Percentiles rank a stretch among this genome's conserved stretches.
These are phyloP conservation scores for Candolleomyces efflorescens DNA, from an alignment of 768 basidiomycete species.

Conservation along the genomic window DNA sequence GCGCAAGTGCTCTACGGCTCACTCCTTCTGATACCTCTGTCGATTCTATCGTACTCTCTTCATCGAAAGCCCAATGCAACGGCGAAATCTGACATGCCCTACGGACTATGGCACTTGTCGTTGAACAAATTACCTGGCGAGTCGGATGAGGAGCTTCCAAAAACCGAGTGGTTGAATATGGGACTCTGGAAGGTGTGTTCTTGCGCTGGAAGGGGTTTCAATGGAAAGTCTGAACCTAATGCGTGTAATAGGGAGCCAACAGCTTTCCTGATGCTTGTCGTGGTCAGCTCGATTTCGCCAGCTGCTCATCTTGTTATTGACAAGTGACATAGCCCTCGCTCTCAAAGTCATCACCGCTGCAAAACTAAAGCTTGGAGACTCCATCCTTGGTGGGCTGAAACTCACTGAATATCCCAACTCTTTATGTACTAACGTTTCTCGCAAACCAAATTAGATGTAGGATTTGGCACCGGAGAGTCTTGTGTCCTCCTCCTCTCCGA, in stretches of 20 bases:
- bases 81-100: slow-evolving; percentile 22
- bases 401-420: too few species aligned
- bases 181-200: slow-evolving; percentile 58
- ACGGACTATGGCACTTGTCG: slow-evolving; percentile 53
- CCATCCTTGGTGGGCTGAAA: slow-evolving; percentile 47
- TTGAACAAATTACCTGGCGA: slow-evolving; percentile 43
- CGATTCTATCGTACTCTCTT: background rate
- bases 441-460: slow-evolving; percentile 44
- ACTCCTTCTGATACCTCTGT: background rate
- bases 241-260: slow-evolving; percentile 33
- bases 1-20: background rate
- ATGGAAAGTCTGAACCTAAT: background rate
- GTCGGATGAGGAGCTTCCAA: slow-evolving; percentile 24
- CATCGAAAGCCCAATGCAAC: background rate
- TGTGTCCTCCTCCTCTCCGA: slow-evolving; percentile 49
- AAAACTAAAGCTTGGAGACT: slow-evolving; percentile 33
- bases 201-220: background rate
- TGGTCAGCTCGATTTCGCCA: slow-evolving; percentile 32
- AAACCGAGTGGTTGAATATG: slow-evolving; percentile 71
- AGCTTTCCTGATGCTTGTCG: slow-evolving; percentile 56
- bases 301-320: background rate
- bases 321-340: slow-evolving; percentile 36
- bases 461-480: slow-evolving; percentile 67
- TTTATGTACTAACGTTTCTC: too few species aligned
- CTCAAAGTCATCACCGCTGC: slow-evolving; percentile 44